Base-by-base conservation (phyloP, 192 early-diverging fungal genomes). In the Backusella psychrophila region DNA sequence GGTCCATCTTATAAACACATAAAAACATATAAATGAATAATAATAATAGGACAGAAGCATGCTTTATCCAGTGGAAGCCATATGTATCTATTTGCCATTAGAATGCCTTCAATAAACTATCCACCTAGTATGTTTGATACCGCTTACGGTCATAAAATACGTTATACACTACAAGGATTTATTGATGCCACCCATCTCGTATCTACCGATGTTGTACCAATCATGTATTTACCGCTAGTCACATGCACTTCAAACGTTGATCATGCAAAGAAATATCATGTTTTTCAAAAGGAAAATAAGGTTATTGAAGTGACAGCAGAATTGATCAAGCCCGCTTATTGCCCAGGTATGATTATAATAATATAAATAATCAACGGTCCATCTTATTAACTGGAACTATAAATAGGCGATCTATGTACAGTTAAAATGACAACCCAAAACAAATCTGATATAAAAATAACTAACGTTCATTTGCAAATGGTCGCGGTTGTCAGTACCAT, bases 21-120 rank as follows among this genome's bases (percentile, higher is more conserved):
- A 53, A 33, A 33, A 33, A 33, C 33, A 33, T 33, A 33, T 33
- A 33, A 33, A 33, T 33, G 33, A 3, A 39, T 41, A 69, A 21
- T 41, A 69, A 21, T 12, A 42, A 74, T 29, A 69, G 66, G 66
- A 19, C 19, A 75, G 31, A n/a, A 36, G 3, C 29, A 63, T 9
- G 70, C 44, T 39, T 67, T 81, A 59, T 12, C 72, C 34, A 66
- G 19, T 9, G 80, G 75, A 17, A 71, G 80, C n/a, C 76, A 77
- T 39, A 56, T 81, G 46, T 78, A 73, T 44, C 46, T 81, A 38
- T 81, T 81, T 78, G 75, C 80, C n/a, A 75, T 81, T 53, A 52
- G 74, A 70, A 26, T 81, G 9, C 80, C 80, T 17, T n/a, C 63
- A 39, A 73, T 78, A 5, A 81, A 81, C 46, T 81, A 81, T 38